A percentile compares a stretch with the other conserved stretches of the same genome.
phyloP scores from a whole-genome alignment of 495 filamentous ascomycete genomes.

The Chaetomidium leptoderma region DNA sequence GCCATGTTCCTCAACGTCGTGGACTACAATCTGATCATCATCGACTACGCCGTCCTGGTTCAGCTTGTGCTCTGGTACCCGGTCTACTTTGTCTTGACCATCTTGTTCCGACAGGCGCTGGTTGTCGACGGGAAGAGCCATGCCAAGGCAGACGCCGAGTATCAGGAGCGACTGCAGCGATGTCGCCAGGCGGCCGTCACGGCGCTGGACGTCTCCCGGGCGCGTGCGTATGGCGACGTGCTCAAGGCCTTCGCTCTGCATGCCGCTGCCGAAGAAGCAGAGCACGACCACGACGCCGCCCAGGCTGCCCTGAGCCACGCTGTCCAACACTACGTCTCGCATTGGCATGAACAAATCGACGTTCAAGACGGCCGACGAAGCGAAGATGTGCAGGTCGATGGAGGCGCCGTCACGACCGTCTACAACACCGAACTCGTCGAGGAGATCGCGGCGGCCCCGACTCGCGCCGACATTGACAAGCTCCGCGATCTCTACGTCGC shows the following conservation, averaged over 20 bases:
- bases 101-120: constrained; percentile 28
- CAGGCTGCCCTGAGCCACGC: constrained; percentile 20
- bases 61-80: constrained; percentile 34
- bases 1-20: constrained; percentile 30
- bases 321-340: constrained; percentile 28
- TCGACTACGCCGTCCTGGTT: constrained; percentile 33
- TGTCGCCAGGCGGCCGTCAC: constrained; percentile 19
- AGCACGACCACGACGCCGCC: constrained; percentile 20
- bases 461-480: constrained; percentile 30
- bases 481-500: constrained; percentile 31
- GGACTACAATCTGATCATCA: constrained; percentile 28
- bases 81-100: constrained; percentile 31
- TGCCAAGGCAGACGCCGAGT: constrained; percentile 21
- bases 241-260: constrained; percentile 27
- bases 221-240: constrained; percentile 26
- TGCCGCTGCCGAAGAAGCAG: constrained; percentile 26
- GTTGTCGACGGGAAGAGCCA: constrained; percentile 14
- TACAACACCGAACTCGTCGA: constrained; percentile 29
- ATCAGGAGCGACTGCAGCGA: constrained; percentile 20
- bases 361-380: constrained; percentile 13
- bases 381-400: constrained; percentile 18
- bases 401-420: constrained; percentile 28
- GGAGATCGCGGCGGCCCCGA: constrained; percentile 30
- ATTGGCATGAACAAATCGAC: constrained; percentile 33
- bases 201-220: constrained; percentile 21